phyloP scores from a whole-genome alignment of 2,329 filamentous ascomycete genomes.

The Elsinoe necatrix region DNA sequence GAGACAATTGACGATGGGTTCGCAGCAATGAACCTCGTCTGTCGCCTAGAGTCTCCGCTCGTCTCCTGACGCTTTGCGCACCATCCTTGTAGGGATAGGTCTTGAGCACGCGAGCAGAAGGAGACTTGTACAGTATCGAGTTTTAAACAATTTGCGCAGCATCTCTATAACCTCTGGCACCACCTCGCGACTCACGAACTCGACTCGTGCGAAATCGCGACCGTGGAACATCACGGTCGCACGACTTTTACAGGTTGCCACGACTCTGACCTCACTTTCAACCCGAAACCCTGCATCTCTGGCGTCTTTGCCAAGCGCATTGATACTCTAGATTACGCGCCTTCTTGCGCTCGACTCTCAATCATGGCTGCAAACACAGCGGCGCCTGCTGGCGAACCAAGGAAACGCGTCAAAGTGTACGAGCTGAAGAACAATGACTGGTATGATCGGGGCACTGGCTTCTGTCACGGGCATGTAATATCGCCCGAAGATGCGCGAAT shows the following conservation, averaged over 20 bases:
- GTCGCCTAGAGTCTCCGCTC: not conserved
- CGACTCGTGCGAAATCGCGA: not conserved
- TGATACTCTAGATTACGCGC: not conserved
- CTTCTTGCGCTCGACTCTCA: not conserved
- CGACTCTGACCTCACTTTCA: not conserved
- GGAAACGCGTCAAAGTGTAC: slow-evolving; percentile 88
- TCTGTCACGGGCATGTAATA: slow-evolving; percentile 71
- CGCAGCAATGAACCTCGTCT: slow-evolving; percentile 10
- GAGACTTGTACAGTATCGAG: not conserved
- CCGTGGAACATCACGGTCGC: slow-evolving; percentile 2
- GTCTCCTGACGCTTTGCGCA: slow-evolving; percentile 16
- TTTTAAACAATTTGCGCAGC: not conserved
- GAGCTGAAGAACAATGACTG: slow-evolving; percentile 98
- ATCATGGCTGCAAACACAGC: not conserved
- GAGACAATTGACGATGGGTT: slow-evolving; percentile 4
- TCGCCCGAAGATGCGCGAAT: slow-evolving; percentile 77
- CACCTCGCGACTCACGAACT: not conserved
- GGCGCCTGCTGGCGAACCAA: slow-evolving; percentile 29
- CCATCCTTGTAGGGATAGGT: slow-evolving; percentile 4
- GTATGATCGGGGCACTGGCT: slow-evolving; percentile 95
- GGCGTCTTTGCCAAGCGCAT: not conserved
- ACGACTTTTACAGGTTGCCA: not conserved
- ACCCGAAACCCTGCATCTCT: not conserved
- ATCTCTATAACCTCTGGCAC: not conserved
- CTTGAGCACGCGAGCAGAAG: slow-evolving; percentile 15